Evolutionary conservation across 2,329 filamentous ascomycete species (phyloP), one percentile per base, ranked within the genome.

Genomic region (Fusarium dlaminii): DNA sequence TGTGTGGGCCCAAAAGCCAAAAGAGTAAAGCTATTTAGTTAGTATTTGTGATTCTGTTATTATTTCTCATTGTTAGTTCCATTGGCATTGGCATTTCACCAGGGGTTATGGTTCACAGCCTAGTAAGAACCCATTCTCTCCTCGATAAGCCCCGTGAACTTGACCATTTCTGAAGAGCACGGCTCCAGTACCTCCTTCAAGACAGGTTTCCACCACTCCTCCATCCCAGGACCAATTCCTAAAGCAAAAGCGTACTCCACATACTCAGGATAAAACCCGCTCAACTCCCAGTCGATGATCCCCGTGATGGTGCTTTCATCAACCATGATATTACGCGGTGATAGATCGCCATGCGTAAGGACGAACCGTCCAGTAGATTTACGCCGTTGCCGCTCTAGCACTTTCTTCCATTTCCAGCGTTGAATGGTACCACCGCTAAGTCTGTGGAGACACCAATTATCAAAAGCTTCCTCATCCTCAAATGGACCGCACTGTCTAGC

Each of bases 1-100:
- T 39, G 62, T 72, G 13, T 75, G 72, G 73, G 73, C 58, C 0
- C 72, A 62, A 6, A 75, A 75, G 7, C 60, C 70, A 1, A 40
- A 34, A 17, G 52, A 69, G 2, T 69, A 48, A 32, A 10, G 8
- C n/a, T 6, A 24, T 5, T 18, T 24, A 24, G 15, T 24, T 12
- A 43, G n/a, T 24, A 12, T 43, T 18, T 24, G 17, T 24, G 10
- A 24, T 17, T 11, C 7, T 12, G 10, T 20, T 24, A 7, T 22
- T 13, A 30, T 46, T 11, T 0, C 18, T 29, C 18, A 20, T 46
- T 29, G 3, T 29, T 7, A 30, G 24, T 29, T 8, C 20, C 18
- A 20, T 7, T 48, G 3, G 13, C 18, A 8, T 48, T 30, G 10
- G n/a, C 10, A 43, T 12, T 24, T 18, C n/a, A 24, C 42, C n/a